Evolutionary conservation across 345 rosid genomes (phyloP), one percentile per base, ranked within the genome.

Genomic region (Dipteronia dyeriana): DNA sequence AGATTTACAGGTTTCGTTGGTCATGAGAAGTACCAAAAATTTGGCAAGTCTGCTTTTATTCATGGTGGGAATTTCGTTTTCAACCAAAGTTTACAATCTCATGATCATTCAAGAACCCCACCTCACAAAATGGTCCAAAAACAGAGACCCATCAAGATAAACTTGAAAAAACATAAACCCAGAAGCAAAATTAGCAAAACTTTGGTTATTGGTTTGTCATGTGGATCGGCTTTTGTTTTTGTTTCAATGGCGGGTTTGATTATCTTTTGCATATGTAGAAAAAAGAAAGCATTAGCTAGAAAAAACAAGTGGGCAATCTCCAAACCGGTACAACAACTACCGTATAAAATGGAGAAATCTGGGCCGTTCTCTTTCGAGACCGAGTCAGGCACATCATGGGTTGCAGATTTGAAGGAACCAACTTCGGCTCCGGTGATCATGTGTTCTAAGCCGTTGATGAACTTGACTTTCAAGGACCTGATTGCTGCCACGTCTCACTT

Each of bases 361-460:
- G 98, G 99, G 68, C 98, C 97, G 68, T 95, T 93, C 84, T 83
- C 92, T 43, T 95, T 95, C 86, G 96, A 87, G 75, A 95, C 99
- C 3, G 97, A 87, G 77, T 93, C 98, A 0, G 99, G 99, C 10
- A 82, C 92, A 25, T 91, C 96, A 25, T 93, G 99, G 99, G 94
- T 95, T 31, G 98, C 97, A 0, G 98, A 95, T 80, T 89, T 95
- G 64, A 92, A 84, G 64, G 97, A 95, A 39, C 98, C 99, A 25
- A 88, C 92, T 43, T 87, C 91, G n/a, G 96, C 99, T 0, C 79
- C 92, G 6, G 94, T 95, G 51, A 81, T 90, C 41, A 93, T 95
- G 96, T 86, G 86, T 51, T 86, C 91, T 22, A 95, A 95, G 85
- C 99, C 99, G 74, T 82, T 95, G 87, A 88, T 95, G 92, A 91